Conservation (phyloP, 2,329 filamentous ascomycete species). For the Aspergillus chevalieri region DNA sequence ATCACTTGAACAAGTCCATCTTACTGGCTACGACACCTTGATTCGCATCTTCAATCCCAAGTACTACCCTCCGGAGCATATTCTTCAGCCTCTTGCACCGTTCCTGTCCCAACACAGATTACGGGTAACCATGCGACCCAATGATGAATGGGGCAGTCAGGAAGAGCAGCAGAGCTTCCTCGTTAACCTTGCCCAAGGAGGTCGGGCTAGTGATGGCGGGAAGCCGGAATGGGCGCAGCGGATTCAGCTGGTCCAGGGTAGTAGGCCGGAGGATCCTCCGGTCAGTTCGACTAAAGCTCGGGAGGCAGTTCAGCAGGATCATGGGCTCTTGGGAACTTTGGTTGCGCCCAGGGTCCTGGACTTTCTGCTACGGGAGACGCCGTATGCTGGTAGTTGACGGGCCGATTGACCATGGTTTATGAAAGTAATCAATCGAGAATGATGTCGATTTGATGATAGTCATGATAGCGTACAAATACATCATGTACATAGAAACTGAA, state of each 20-base stretch:
- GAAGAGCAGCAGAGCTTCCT: conserved; percentile 37
- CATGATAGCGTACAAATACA: not conserved
- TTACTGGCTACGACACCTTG: conserved; percentile 45
- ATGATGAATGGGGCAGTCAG: conserved; percentile 34
- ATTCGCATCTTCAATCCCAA: conserved; percentile 45
- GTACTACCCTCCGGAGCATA: conserved; percentile 43
- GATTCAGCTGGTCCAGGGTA: conserved; percentile 38
- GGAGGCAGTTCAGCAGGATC: conserved; percentile 26
- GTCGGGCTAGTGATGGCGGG: conserved; percentile 30
- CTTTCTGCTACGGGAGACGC: conserved; percentile 25
- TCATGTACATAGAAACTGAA: not conserved
- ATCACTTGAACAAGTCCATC: conserved; percentile 40
- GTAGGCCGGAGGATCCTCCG: conserved; percentile 25
- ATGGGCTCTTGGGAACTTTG: conserved; percentile 28
- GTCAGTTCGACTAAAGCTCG: conserved; percentile 42
- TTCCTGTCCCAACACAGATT: conserved; percentile 40
- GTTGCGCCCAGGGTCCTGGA: conserved; percentile 29
- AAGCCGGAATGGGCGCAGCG: conserved; percentile 38
- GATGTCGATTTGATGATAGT: not conserved
- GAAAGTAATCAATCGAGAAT: not conserved
- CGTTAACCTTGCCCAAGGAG: conserved; percentile 31
- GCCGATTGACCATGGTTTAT: not conserved
- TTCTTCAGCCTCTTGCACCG: conserved; percentile 34
- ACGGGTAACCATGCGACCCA: conserved; percentile 39
- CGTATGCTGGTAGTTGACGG: conserved; percentile 19